phyloP scores from a whole-genome alignment of 306 rosid genomes.

The Quercus variabilis region DNA sequence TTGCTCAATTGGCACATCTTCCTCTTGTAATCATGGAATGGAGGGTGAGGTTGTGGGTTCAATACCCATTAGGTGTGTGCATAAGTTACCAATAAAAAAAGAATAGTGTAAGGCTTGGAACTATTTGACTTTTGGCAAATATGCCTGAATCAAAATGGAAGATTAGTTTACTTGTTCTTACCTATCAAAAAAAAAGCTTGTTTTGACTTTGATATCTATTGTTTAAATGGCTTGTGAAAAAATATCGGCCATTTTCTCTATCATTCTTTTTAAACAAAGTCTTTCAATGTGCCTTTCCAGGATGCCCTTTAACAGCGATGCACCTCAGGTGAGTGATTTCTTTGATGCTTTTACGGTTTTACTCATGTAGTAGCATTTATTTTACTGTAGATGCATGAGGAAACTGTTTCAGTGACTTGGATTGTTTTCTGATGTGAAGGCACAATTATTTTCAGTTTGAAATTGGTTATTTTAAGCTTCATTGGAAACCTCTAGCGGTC shows the following conservation, averaged over 20 bases:
- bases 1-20: too few species aligned
- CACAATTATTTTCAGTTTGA: neutral
- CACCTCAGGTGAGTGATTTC: constrained; percentile 54
- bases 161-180: neutral
- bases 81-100: too few species aligned
- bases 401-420: neutral
- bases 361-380: neutral
- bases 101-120: neutral
- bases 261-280: neutral
- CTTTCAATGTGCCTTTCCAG: constrained; percentile 42
- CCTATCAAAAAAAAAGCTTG: neutral
- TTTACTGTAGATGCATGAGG: neutral
- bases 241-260: neutral
- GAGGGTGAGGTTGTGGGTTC: too few species aligned
- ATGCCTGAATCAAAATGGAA: neutral
- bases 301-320: constrained; percentile 53
- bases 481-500: neutral
- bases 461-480: neutral
- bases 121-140: neutral
- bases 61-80: too few species aligned
- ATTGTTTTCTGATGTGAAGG: neutral
- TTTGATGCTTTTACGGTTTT: neutral
- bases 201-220: constrained; percentile 3
- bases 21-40: too few species aligned
- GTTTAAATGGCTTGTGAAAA: neutral